Evolutionary conservation across 2,329 filamentous ascomycete species (phyloP), one percentile per base, ranked within the genome.

Genomic region (Ophiosphaerella korrae): DNA sequence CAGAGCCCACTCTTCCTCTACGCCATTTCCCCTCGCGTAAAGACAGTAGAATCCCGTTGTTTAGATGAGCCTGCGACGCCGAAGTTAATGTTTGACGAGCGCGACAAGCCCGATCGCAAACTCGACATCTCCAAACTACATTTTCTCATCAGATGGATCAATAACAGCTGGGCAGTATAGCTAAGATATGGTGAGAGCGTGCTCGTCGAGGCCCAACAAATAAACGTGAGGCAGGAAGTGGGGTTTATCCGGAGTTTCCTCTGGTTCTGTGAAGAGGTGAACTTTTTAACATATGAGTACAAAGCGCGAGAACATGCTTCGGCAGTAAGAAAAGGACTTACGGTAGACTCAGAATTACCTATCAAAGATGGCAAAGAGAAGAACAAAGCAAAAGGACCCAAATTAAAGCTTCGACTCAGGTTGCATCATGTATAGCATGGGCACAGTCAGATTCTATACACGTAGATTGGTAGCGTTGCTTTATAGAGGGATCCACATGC

Each of bases 261-360:
- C 0, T 58, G 48, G 48, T 54, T 58, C 33, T 52, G 50, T 40
- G 53, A 58, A 12, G 55, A 58, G 33, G 55, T 33, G n/a, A 26
- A 8, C 1, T 56, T 51, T 12, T 37, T 53, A 14, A 38, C 45
- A 2, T 50, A 18, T 13, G 55, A 58, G 34, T 58, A 42, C 7
- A 39, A 39, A 29, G 48, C 53, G 31, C 42, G 55, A 6, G 55
- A 58, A 7, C 21, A 42, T 24, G 32, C 42, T 2, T 39, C 42
- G 18, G 32, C 23, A 26, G 36, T 26, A 4, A 38, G 33, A 23
- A 34, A 32, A 11, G 36, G 26, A 29, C 26, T 29, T 29, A 11
- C 11, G 26, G 26, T 29, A 29, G 26, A 29, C 11, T 8, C 7
- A 2, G 11, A 29, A 11, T 11, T 9, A 9, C 26, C 26, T 8